Evolutionary conservation across 1,284 basidiomycete genomes (phyloP).

Genomic region (Tausonia pullulans): DNA sequence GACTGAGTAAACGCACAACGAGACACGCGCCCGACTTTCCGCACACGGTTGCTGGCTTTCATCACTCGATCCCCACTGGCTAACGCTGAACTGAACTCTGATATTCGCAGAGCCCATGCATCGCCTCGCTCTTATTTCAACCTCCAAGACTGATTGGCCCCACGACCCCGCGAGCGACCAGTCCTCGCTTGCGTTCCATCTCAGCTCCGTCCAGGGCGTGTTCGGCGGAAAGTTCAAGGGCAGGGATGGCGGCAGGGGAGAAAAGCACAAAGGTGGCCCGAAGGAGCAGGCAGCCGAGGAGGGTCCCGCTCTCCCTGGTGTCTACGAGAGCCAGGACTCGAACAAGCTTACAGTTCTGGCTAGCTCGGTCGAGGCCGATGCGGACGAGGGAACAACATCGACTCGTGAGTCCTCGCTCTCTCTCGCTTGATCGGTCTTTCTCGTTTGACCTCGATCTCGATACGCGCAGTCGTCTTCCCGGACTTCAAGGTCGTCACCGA

Average conservation of each 20-base stretch:
- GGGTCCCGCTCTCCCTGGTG: constrained; percentile 1
- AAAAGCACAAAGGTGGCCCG: not conserved
- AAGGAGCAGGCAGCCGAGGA: not conserved
- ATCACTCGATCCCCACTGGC: constrained; percentile 7
- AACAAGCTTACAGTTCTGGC: constrained; percentile 18
- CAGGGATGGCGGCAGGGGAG: not conserved
- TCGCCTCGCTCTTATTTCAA: constrained; percentile 50
- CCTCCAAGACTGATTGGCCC: constrained; percentile 76
- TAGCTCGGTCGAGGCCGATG: constrained; percentile 17
- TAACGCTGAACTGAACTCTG: not conserved
- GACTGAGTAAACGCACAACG: too few species aligned
- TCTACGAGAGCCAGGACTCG: constrained; percentile 20
- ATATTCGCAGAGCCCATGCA: constrained; percentile 12
- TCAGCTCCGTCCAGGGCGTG: constrained; percentile 28
- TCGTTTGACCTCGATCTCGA: constrained; percentile 35
- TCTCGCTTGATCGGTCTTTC: constrained; percentile 49
- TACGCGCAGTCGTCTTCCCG: constrained; percentile 58
- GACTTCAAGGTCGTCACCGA: constrained; percentile 73
- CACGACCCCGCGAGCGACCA: constrained; percentile 51
- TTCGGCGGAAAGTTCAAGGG: not conserved
- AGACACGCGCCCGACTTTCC: too few species aligned
- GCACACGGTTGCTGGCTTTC: too few species aligned
- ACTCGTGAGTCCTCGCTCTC: constrained; percentile 26
- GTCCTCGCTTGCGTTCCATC: constrained; percentile 54
- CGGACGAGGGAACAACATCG: constrained; percentile 19